Base-by-base conservation (phyloP, 2,329 filamentous ascomycete genomes). In the Botrytis galanthina region DNA sequence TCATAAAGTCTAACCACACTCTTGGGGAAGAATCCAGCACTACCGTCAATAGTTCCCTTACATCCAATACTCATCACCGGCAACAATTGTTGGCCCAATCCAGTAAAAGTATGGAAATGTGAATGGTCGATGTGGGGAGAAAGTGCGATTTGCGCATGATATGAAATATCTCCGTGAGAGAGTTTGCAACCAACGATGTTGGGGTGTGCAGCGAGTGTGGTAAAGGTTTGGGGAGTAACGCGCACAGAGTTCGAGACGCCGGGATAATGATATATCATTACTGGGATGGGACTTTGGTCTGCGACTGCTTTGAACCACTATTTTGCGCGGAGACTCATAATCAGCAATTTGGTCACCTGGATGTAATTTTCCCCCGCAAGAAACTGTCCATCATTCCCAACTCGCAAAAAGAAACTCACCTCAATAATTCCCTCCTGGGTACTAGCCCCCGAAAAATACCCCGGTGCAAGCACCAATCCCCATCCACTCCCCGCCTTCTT, bases 171-270 rank as follows among this genome's bases (percentile, higher is more conserved):
- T 69, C 89, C 89, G 80, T 92, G 90, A 0, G 89, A 91, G 77
- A 92, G 87, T 82, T 92, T 92, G 82, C 88, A 90, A 69, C 90
- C 90, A 6, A 91, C 89, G 73, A 92, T 91, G 78, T 92, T 92
- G 44, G 87, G 85, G 79, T 92, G 90, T 72, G 85, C 82, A 10
- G 90, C 85, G 39, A 92, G 87, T 0, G 79, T 80, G 29, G 81
- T 87, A 78, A 88, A 90, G 0, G 89, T 89, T 14, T 86, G 84
- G 1, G 89, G 87, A 0, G 85, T 82, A 74, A 92, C 84, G 77
- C 86, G 85, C 78, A 92, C 83, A 77, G 89, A 88, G 83, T 92
- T 92, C 16, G 89, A 90, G 35, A 92, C 90, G 70, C 88, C 89
- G 1, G 90, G 90, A 81, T 91, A 87, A 76, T 87, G 85, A 77